Evolutionary conservation across 495 filamentous ascomycete genomes (phyloP), one percentile per base, ranked within the genome.

Genomic region (Articulospora tetracladia): DNA sequence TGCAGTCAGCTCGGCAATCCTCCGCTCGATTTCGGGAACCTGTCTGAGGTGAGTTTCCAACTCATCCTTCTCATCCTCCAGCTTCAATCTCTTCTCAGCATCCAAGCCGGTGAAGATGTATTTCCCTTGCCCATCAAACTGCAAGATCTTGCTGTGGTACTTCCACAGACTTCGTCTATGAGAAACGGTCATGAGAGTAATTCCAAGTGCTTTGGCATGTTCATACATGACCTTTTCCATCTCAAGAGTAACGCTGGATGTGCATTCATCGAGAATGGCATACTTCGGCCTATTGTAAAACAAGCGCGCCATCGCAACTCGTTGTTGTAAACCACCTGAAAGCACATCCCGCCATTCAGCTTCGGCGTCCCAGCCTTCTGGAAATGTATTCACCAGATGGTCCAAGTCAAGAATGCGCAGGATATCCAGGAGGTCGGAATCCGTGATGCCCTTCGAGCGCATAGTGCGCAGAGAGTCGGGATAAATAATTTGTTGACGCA

Each of bases 31-130:
- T 66, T 97, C 94, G 1, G 91, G 91, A 7, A 97, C 88, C 30
- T 87, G 84, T 63, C 93, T 77, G 27, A 98, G 75, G 69, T 90
- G 80, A 34, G 95, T 71, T 27, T 97, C 94, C 50, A 98, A 76
- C 63, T 97, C 93, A 72, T 98, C 93, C 72, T 90, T 95, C 80
- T 98, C 93, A 76, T 98, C 94, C 79, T 98, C 94, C 32, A 98
- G 75, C 72, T 83, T 78, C 73, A 97, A 66, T 60, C 94, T 79
- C 72, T 79, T 86, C 67, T 97, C 93, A 60, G 93, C 93, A 74
- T 98, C 94, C 28, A 98, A 73, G 50, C 85, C 84, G 1, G 92
- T 94, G 72, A 97, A 98, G 17, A 97, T 83, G 69, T 90, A 97
- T 19, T 88, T 76, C 0, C 95, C 94, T 69, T 96, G 89, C 1